These are phyloP conservation scores for Mallotus repandus DNA, from an alignment of 441 rosid genomes.

Conservation along the genomic window DNA sequence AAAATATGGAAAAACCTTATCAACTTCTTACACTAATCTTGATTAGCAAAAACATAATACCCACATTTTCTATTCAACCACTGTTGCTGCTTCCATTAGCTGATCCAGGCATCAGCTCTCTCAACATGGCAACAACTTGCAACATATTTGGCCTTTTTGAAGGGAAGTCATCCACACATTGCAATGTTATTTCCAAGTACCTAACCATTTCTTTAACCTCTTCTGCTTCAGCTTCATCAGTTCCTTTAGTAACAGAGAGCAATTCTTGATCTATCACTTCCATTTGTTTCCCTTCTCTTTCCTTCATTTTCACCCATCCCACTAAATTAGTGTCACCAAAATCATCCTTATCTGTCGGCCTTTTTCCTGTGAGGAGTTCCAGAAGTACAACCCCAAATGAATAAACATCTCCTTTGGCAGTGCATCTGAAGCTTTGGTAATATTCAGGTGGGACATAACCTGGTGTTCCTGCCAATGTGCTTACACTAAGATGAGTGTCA, in stretches of 20 bases:
- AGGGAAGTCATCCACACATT: conserved; percentile 90
- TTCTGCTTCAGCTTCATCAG: conserved; percentile 55
- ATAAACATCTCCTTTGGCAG: conserved; percentile 90
- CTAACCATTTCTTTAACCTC: conserved; percentile 79
- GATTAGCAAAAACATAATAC: conserved; percentile 11
- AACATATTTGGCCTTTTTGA: conserved; percentile 89
- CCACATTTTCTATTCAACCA: conserved; percentile 22
- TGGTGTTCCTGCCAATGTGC: conserved; percentile 95
- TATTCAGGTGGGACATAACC: conserved; percentile 97
- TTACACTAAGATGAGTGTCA: conserved; percentile 91
- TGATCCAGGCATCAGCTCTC: conserved; percentile 67
- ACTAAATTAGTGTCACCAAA: conserved; percentile 96
- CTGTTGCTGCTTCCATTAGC: conserved; percentile 54
- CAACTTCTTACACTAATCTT: conserved; percentile 25
- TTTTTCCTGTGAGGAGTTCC: conserved; percentile 83
- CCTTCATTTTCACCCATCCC: conserved; percentile 95
- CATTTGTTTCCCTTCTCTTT: conserved; percentile 83
- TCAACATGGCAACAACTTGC: conserved; percentile 84
- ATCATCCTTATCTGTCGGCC: conserved; percentile 95
- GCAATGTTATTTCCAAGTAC: conserved; percentile 77
- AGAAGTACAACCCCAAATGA: conserved; percentile 87
- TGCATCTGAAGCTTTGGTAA: conserved; percentile 95
- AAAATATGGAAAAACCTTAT: conserved; percentile 22
- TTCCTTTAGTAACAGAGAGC: conserved; percentile 40
- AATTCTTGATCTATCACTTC: conserved; percentile 86